Conservation (phyloP, 2,329 filamentous ascomycete species). For the Tolypocladium endophyticum region DNA sequence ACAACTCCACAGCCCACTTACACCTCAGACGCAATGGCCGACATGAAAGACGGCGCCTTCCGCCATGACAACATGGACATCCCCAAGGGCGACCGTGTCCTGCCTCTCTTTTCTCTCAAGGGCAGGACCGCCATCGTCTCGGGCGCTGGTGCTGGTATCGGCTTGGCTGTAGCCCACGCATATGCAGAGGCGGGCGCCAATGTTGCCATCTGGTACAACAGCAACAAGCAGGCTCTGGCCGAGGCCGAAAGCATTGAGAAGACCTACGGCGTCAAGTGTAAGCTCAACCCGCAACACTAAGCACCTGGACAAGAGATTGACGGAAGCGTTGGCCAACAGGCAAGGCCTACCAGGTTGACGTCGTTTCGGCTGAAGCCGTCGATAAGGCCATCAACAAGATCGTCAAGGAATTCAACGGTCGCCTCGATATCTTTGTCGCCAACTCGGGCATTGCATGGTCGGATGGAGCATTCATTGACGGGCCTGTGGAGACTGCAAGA, state of each 20-base stretch:
- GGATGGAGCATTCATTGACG: slow-evolving; percentile 56
- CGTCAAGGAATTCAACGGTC: slow-evolving; percentile 58
- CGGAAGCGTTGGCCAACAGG: slow-evolving; percentile 1
- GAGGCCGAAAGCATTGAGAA: slow-evolving; percentile 53
- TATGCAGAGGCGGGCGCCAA: slow-evolving; percentile 62
- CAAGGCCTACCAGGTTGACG: slow-evolving; percentile 45
- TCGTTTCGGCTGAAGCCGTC: slow-evolving; percentile 42
- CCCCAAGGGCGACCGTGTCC: slow-evolving; percentile 37
- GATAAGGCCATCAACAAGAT: slow-evolving; percentile 39
- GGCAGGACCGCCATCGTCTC: slow-evolving; percentile 61
- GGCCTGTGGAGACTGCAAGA: slow-evolving; percentile 51
- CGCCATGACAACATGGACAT: slow-evolving; percentile 43
- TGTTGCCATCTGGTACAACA: slow-evolving; percentile 63
- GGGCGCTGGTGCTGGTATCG: slow-evolving; percentile 57
- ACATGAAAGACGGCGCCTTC: slow-evolving; percentile 39
- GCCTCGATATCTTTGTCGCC: slow-evolving; percentile 69
- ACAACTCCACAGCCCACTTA: neutral
- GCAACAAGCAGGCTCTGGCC: slow-evolving; percentile 52
- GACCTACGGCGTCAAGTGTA: slow-evolving; percentile 58
- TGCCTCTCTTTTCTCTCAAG: slow-evolving; percentile 59
- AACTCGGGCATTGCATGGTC: slow-evolving; percentile 71
- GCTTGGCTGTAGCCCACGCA: slow-evolving; percentile 51
- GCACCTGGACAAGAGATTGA: neutral
- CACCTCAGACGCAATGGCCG: slow-evolving; percentile 19
- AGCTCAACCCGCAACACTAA: slow-evolving; percentile 13